Conservation (phyloP, 305 asterid genomes). For the Caryopteris hybrid region DNA sequence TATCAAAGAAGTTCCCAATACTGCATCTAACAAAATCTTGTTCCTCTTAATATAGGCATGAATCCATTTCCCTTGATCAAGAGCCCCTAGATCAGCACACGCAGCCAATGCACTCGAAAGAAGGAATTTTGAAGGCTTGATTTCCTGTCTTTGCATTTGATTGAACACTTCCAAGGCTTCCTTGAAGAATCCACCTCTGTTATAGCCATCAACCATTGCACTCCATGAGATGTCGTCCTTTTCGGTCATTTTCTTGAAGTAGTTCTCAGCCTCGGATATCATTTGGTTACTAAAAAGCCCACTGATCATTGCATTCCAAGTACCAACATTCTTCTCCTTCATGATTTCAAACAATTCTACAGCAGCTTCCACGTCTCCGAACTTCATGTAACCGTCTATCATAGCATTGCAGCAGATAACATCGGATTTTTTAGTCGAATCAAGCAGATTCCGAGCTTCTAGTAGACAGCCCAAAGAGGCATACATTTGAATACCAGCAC, state of each 20-base stretch:
- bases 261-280: conserved; percentile 31
- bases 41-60: conserved; percentile 31
- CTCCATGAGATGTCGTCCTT: conserved; percentile 49
- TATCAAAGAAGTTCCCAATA: conserved; percentile 39
- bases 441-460: conserved; percentile 32
- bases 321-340: conserved; percentile 26
- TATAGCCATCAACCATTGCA: conserved; percentile 43
- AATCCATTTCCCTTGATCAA: conserved; percentile 46
- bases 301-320: conserved; percentile 46
- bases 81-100: conserved; percentile 38
- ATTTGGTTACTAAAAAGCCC: conserved; percentile 32
- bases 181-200: conserved; percentile 24
- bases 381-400: conserved; percentile 45
- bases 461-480: conserved; percentile 26
- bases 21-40: conserved; percentile 22
- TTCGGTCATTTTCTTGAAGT: conserved; percentile 27
- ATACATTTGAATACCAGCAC: conserved; percentile 49
- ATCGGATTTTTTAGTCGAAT: conserved; percentile 23
- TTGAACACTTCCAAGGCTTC: conserved; percentile 39
- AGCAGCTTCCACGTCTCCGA: conserved; percentile 24
- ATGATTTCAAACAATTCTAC: conserved; percentile 26
- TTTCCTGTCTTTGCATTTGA: conserved; percentile 29
- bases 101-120: conserved; percentile 34
- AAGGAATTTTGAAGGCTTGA: conserved; percentile 21
- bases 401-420: conserved; percentile 45